phyloP scores from a whole-genome alignment of 805 yeast species.

The Sungouiella blattae region DNA sequence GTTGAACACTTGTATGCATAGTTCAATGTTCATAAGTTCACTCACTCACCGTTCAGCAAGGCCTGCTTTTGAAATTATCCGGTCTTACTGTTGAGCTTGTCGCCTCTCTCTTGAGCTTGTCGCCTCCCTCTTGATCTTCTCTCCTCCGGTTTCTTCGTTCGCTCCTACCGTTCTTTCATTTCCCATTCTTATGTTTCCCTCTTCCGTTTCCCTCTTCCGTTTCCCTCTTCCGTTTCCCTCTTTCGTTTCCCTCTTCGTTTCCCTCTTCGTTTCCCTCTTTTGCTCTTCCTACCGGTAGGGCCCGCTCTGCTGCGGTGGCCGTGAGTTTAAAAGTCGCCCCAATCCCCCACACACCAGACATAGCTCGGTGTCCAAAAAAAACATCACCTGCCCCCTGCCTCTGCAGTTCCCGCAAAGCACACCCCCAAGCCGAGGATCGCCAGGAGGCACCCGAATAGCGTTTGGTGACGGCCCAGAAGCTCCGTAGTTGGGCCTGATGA shows the following conservation, averaged over 20 bases:
- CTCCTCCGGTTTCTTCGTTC: background rate
- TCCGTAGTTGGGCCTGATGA: background rate
- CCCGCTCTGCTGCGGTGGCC: slow-evolving; percentile 2
- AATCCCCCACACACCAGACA: slow-evolving; percentile 64
- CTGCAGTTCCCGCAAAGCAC: slow-evolving; percentile 66
- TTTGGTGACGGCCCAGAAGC: slow-evolving; percentile 7
- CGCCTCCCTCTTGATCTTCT: too few relatives aligned
- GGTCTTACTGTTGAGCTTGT: slow-evolving; percentile 4
- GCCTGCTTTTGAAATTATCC: too few relatives aligned
- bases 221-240: background rate
- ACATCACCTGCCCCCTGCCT: slow-evolving; percentile 56
- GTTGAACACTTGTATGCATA: too few relatives aligned
- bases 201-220: too few relatives aligned
- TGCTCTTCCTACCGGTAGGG: too few relatives aligned
- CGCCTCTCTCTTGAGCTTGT: too few relatives aligned
- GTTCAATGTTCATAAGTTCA: too few relatives aligned
- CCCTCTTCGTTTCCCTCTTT: background rate
- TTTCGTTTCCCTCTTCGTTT: background rate
- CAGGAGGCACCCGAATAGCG: slow-evolving; percentile 57
- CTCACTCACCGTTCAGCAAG: too few relatives aligned
- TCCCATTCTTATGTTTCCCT: background rate
- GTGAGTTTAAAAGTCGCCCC: slow-evolving; percentile 45
- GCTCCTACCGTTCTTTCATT: background rate
- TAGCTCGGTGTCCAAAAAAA: slow-evolving; percentile 56
- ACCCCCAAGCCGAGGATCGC: slow-evolving; percentile 78